Base-by-base conservation (phyloP, 805 yeast genomes). In the Ogataea zsoltii region DNA sequence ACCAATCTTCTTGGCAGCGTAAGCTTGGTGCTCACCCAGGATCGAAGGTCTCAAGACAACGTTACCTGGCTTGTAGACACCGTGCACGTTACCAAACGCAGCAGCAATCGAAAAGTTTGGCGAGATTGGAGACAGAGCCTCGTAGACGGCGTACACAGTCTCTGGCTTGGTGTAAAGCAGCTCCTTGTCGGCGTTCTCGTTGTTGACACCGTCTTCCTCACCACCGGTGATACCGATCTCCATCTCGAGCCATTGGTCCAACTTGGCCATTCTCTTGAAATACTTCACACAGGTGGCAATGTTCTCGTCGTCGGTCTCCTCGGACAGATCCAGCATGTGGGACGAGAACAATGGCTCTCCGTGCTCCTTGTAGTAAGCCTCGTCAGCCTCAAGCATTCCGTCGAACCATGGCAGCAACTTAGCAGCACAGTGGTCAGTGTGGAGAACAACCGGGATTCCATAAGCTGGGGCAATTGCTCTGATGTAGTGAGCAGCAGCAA, bases 151-250 rank as follows among this genome's bases (percentile, higher is more conserved):
- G 76, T 69, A 94, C 45, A 94, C 96, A 60, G 96, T 92, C 76
- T 88, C 96, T 63, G 99, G 89, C 62, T 83, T 82, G 61, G 99
- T 94, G 87, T 92, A 94, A 64, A 94, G 78, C 55, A 86, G 70
- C 54, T 87, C 90, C 76, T 86, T 85, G 68, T 82, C 81, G 58
- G 88, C 97, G 71, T 82, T 79, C 75, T 92, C 95, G 83, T 94
- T 94, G 85, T 94, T 94, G 66, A 94, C 99, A 84, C 99, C 99
- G 70, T 94, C 99, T 78, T 94, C 99, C 80, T 94, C 99, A 85
- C 99, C 99, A 77, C 99, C 99, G 71, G 99, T 94, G 83, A 94
- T 94, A 83, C 99, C 99, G 70, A 94, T 94, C 81, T 94, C 99
- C 99, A 94, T 94, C 82, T 94, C 99, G 70, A 94, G 83, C 94